Evolutionary conservation across 1,139 yeast species (phyloP), one percentile per base, ranked within the genome.

Genomic region (Geotrichum histeridarum): DNA sequence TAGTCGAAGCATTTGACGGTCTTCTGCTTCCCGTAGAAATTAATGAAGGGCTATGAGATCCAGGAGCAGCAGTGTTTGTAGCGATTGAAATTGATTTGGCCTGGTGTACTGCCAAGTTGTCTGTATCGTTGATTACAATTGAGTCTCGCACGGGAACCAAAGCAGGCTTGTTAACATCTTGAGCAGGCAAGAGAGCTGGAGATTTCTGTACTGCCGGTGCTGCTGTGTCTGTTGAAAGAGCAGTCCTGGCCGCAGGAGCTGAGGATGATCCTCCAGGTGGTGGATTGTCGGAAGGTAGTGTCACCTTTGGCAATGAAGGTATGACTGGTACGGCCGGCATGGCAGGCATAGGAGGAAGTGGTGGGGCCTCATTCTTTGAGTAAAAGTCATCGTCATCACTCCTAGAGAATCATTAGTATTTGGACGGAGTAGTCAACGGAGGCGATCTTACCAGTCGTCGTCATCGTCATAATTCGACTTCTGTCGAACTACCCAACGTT

Each of bases 401-500:
- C 54, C 54, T 52, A 42, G 14, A 43, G 18, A 27, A 5, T 32
- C n/a, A 27, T 9, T 17, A 39, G 7, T 8, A 15, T 14, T 12
- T 17, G 14, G 17, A n/a, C 6, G 17, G 15, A 8, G 17, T n/a
- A 37, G 2, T 11, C 27, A 22, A 22, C 27, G 36, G 36, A 33
- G n/a, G n/a, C n/a, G n/a, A 39, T 15, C 56, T 37, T 37, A 47
- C 54, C 53, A 64, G 48, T 63, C 63, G 48, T 63, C 63, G 41
- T 61, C 62, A 17, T 61, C 65, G 33, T 63, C 73, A 54, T 70
- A 70, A 27, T 67, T 61, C 7, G 65, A 64, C 36, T 63, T 62
- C 1, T 68, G 62, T 7, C 70, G 67, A 45, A 64, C 66, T 8
- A 69, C 73, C 74, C 74, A 71, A 15, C 74, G 66, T 57, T 65